phyloP scores from a whole-genome alignment of 768 basidiomycete genomes.

The Candolleomyces efflorescens region DNA sequence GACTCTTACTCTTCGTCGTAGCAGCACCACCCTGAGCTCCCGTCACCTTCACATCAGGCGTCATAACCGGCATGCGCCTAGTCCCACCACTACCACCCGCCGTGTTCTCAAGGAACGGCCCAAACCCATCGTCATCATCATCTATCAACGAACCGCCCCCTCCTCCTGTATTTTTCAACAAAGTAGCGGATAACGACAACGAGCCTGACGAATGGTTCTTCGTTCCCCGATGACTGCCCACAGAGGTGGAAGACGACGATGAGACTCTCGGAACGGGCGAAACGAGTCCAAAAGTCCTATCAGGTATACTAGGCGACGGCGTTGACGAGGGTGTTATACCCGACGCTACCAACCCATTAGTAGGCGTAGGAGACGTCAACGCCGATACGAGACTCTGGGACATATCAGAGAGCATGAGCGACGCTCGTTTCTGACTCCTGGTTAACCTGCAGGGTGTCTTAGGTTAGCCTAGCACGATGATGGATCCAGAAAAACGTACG shows the following conservation, averaged over 20 bases:
- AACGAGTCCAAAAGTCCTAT: background rate
- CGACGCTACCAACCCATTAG: conserved; percentile 9
- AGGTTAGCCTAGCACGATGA: background rate
- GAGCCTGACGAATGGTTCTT: background rate
- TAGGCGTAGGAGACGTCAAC: conserved; percentile 22
- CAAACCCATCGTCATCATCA: conserved; percentile 18
- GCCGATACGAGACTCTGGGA: conserved; percentile 52
- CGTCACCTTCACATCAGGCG: conserved; percentile 1
- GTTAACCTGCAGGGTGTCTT: conserved; percentile 46
- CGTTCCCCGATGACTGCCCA: background rate
- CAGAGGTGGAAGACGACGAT: background rate
- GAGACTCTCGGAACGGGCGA: background rate
- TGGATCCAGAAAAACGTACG: conserved; percentile 20
- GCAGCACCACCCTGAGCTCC: conserved; percentile 1
- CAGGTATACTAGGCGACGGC: background rate
- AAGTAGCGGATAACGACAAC: conserved; percentile 10
- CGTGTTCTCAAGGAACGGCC: conserved; percentile 7
- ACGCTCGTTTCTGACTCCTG: conserved; percentile 66
- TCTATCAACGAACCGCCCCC: conserved; percentile 14
- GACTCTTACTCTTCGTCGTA: conserved; percentile 1
- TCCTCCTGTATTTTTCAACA: conserved; percentile 9
- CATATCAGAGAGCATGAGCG: conserved; percentile 60
- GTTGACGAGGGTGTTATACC: background rate
- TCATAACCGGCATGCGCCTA: conserved; percentile 17
- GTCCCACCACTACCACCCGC: conserved; percentile 6